Conservation (phyloP, 2,329 filamentous ascomycete genomes). For the Escovopsis sp. region DNA sequence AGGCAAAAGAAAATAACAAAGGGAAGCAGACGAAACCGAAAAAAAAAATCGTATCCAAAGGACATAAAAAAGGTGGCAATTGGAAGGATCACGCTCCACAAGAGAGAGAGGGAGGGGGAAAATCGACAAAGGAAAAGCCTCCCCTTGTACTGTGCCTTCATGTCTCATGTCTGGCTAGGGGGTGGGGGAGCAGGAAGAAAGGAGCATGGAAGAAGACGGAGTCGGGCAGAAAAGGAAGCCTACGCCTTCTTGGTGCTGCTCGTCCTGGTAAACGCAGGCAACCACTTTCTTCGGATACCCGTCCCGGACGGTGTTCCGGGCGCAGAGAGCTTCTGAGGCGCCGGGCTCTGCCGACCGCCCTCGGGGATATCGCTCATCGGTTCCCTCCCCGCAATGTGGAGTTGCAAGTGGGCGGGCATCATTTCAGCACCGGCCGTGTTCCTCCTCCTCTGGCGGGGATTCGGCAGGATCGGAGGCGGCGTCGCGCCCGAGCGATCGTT, state of each 20-base stretch:
- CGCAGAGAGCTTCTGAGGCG: neutral
- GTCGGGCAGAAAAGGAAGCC: too few species aligned
- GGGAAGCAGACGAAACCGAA: too few species aligned
- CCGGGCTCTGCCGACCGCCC: slow-evolving; percentile 1
- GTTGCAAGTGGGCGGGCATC: slow-evolving; percentile 8
- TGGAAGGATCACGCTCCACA: too few species aligned
- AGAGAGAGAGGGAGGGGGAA: too few species aligned
- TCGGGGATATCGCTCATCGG: slow-evolving; percentile 3
- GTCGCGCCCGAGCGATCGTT: slow-evolving; percentile 36
- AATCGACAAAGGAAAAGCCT: too few species aligned
- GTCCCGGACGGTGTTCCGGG: slow-evolving; percentile 9
- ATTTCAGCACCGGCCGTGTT: slow-evolving; percentile 12
- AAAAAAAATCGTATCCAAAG: too few species aligned
- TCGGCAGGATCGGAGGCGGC: slow-evolving; percentile 41
- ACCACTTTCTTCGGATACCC: slow-evolving; percentile 22
- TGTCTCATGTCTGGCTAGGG: too few species aligned
- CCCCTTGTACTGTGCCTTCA: too few species aligned
- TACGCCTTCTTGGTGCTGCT: slow-evolving; percentile 9
- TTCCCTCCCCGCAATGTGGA: slow-evolving; percentile 4
- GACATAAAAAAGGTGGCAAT: too few species aligned
- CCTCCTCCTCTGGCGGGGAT: slow-evolving; percentile 19
- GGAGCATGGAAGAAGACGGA: too few species aligned
- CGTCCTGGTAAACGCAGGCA: slow-evolving; percentile 18
- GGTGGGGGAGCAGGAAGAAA: too few species aligned
- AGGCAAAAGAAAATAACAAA: too few species aligned